These are phyloP conservation scores for Lipomyces starkeyi DNA, from an alignment of 805 yeast genomes.

Conservation along the genomic window DNA sequence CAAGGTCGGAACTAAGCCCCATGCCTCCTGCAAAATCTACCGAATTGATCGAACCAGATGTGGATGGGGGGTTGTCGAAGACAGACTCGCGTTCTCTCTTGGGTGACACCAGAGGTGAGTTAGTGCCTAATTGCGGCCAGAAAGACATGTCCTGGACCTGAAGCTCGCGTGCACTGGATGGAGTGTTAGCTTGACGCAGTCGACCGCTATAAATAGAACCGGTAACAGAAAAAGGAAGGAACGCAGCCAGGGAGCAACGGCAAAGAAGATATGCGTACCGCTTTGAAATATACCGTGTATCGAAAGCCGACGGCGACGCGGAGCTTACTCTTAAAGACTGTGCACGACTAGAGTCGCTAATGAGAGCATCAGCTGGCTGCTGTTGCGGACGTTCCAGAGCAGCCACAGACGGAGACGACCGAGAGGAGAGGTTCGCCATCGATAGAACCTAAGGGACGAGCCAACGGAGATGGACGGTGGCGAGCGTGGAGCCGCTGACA, in stretches of 20 bases:
- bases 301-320: constrained; percentile 30
- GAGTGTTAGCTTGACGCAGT: not conserved
- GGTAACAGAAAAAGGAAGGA: not conserved
- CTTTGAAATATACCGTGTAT: constrained; percentile 29
- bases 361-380: constrained; percentile 5
- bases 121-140: constrained; percentile 8
- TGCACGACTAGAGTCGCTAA: not conserved
- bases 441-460: not conserved
- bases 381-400: constrained; percentile 4
- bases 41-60: constrained; percentile 4
- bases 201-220: constrained; percentile 4
- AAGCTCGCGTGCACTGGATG: constrained; percentile 29
- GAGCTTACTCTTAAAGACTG: constrained; percentile 15
- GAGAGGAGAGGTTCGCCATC: constrained; percentile 6
- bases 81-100: constrained; percentile 22
- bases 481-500: not conserved
- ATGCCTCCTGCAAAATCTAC: constrained; percentile 9
- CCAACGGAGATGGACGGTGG: not conserved
- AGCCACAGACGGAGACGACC: constrained; percentile 10
- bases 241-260: not conserved
- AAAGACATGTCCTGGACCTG: constrained; percentile 22
- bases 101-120: constrained; percentile 21
- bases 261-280: constrained; percentile 16
- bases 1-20: constrained; percentile 7
- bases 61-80: constrained; percentile 4